Percentiles rank a stretch among this genome's conserved stretches.
phyloP scores from a whole-genome alignment of 108 stramenopile genomes.

The Conticribra guillardii region DNA sequence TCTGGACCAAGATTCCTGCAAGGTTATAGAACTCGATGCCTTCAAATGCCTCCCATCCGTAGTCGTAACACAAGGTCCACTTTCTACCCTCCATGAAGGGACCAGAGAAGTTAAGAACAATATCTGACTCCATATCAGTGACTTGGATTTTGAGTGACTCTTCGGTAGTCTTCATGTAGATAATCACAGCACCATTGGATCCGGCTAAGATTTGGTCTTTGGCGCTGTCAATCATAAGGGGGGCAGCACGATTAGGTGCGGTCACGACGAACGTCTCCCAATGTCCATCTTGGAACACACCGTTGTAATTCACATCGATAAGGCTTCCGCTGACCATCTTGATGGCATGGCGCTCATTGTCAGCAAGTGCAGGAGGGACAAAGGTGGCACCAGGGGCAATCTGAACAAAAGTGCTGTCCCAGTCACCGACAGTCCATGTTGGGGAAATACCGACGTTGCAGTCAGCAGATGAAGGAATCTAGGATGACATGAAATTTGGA shows the following conservation, averaged over 20 bases:
- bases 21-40: not conserved
- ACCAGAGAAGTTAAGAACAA: too few relatives aligned
- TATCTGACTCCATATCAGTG: not conserved
- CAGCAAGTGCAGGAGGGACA: not conserved
- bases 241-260: not conserved
- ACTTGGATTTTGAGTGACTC: not conserved
- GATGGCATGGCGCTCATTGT: not conserved
- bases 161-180: not conserved
- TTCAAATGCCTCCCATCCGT: not conserved
- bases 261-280: not conserved
- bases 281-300: not conserved
- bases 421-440: not conserved
- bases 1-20: not conserved
- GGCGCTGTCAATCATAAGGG: not conserved
- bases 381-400: not conserved
- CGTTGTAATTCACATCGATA: not conserved
- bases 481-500: too few relatives aligned
- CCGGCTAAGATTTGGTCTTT: not conserved
- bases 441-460: not conserved
- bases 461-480: too few relatives aligned
- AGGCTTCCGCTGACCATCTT: not conserved
- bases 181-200: not conserved
- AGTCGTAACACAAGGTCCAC: not conserved
- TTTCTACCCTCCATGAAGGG: not conserved
- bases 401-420: not conserved